Base-by-base conservation (phyloP, 306 rosid species). In the Rosa rugosa region DNA sequence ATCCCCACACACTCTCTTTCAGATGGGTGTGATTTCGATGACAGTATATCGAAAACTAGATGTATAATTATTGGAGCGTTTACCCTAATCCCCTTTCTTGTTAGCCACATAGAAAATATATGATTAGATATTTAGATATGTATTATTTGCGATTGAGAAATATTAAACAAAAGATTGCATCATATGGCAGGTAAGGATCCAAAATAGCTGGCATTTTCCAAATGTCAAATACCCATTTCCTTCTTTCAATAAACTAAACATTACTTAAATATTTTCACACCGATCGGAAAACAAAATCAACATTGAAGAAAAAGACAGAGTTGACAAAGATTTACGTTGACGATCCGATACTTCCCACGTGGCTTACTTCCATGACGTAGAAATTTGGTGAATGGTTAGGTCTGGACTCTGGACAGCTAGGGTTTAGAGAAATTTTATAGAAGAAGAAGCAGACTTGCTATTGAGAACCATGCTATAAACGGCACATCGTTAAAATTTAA, bases 301-400 rank as follows among this genome's bases (percentile, higher is more conserved):
- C 60, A 40, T n/a, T 5, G 84, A 53, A 84, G 92, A 85, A 88
- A 81, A 85, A 59, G 88, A 56, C 75, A 80, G 46, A 74, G 90
- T 91, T 89, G 97, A 91, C 98, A 86, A 50, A 83, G 92, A 88
- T 87, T 69, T 78, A 4, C 13, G 82, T 87, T 85, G 97, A 94
- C 93, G 85, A 81, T 41, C 68, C 12, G 86, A 82, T 84, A 69
- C 84, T 75, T 4, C 88, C 91, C 96, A 86, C 93, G 96, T 95
- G 98, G 94, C 87, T 79, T 84, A 84, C 83, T 79, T 42, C 83
- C 80, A 79, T 81, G 97, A 85, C 80, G 89, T 80, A 31, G 83
- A 84, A 84, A 79, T 81, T 64, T 75, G 84, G 86, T 78, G 77
- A 38, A 18, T 20, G 88, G 89, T 87, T 92, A 83, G 92, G 92